These are phyloP conservation scores for Plasmodium gaboni DNA, from an alignment of 169 alveolate genomes.

Conservation along the genomic window DNA sequence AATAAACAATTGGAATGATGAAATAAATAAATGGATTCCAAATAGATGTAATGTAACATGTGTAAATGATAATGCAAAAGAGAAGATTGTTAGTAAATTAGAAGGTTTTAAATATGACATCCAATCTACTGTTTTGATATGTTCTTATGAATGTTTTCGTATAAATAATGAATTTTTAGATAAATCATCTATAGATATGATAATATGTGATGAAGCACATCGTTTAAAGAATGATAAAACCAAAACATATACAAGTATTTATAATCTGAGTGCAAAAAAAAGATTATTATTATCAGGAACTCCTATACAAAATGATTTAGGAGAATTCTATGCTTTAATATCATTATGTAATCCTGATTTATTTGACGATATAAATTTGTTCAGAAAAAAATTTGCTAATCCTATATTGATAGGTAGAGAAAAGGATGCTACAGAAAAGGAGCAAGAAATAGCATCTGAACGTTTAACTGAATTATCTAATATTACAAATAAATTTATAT, in stretches of 20 bases:
- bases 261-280: slow-evolving; percentile 91
- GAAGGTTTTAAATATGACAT: slow-evolving; percentile 91
- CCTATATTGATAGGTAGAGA: slow-evolving; percentile 92
- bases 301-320: slow-evolving; percentile 93
- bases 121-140: slow-evolving; percentile 88
- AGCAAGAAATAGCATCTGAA: slow-evolving; percentile 90
- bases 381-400: slow-evolving; percentile 87
- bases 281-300: slow-evolving; percentile 92
- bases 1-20: slow-evolving; percentile 95
- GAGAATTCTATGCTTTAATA: slow-evolving; percentile 91
- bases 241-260: slow-evolving; percentile 91
- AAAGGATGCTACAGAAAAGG: slow-evolving; percentile 92
- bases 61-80: slow-evolving; percentile 90
- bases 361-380: slow-evolving; percentile 87
- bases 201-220: slow-evolving; percentile 98
- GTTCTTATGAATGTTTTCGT: slow-evolving; percentile 95
- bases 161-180: slow-evolving; percentile 88
- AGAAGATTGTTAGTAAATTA: slow-evolving; percentile 91
- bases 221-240: slow-evolving; percentile 94
- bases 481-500: slow-evolving; percentile 91
- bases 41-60: slow-evolving; percentile 91
- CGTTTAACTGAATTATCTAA: slow-evolving; percentile 90
- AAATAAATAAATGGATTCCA: slow-evolving; percentile 93
- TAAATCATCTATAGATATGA: slow-evolving; percentile 93
- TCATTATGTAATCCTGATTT: slow-evolving; percentile 92